These are phyloP conservation scores for Hypseocharis bilobata DNA, from an alignment of 441 rosid genomes.

Conservation along the genomic window DNA sequence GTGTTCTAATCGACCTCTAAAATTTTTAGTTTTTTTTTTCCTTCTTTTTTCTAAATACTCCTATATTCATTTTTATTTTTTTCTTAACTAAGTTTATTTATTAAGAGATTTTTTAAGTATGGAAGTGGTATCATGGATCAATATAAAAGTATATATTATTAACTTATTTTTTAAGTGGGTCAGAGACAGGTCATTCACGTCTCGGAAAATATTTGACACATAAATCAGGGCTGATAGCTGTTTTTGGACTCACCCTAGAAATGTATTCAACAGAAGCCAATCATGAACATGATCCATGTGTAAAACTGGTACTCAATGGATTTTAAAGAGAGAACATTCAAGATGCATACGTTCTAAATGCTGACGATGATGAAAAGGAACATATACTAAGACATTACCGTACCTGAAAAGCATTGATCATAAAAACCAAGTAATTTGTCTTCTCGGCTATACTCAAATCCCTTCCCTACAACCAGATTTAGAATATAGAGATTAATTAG, in stretches of 20 bases:
- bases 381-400: constrained; percentile 19
- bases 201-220: too few relatives aligned
- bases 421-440: constrained; percentile 84
- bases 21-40: too few relatives aligned
- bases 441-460: constrained; percentile 75
- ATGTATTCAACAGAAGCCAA: background rate
- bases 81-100: too few relatives aligned
- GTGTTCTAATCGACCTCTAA: too few relatives aligned
- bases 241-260: background rate
- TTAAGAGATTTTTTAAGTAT: too few relatives aligned
- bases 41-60: too few relatives aligned
- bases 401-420: constrained; percentile 99
- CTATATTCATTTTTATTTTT: too few relatives aligned
- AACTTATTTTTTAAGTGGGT: too few relatives aligned
- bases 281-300: background rate
- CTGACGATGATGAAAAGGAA: constrained; percentile 13
- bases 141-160: too few relatives aligned
- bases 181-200: too few relatives aligned
- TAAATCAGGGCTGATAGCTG: background rate
- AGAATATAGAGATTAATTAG: constrained; percentile 19
- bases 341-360: constrained; percentile 6
- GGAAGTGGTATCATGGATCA: too few relatives aligned
- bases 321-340: background rate
- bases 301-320: background rate
- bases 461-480: constrained; percentile 55